These are phyloP conservation scores for Lumnitzera littorea DNA, from an alignment of 345 rosid species.

Conservation along the genomic window DNA sequence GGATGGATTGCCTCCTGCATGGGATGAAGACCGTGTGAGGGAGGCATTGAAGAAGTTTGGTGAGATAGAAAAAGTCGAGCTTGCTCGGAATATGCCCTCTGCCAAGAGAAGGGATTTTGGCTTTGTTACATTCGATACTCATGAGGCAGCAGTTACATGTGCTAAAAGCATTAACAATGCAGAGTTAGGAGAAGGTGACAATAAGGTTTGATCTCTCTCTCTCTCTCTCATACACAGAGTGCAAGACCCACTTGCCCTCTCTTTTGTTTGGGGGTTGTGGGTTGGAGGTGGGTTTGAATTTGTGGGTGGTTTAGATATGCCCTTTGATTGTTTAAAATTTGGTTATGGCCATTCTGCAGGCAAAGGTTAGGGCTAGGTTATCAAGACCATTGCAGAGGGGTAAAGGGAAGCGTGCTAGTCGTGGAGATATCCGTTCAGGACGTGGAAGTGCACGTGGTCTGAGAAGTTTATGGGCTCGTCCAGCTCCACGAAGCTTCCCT, in stretches of 20 bases:
- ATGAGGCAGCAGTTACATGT: conserved; percentile 87
- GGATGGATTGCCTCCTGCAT: conserved; percentile 82
- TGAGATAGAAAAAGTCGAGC: conserved; percentile 81
- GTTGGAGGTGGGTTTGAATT: too few species aligned
- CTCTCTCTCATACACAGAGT: too few species aligned
- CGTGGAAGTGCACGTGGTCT: conserved; percentile 49
- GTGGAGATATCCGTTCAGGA: conserved; percentile 53
- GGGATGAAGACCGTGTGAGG: conserved; percentile 88
- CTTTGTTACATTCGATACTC: conserved; percentile 88
- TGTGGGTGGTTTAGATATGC: not conserved
- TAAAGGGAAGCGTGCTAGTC: conserved; percentile 51
- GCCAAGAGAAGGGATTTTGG: conserved; percentile 97
- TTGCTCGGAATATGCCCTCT: conserved; percentile 97
- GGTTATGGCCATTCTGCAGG: conserved; percentile 28
- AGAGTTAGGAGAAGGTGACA: conserved; percentile 77
- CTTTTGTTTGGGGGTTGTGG: too few species aligned
- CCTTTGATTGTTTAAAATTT: not conserved
- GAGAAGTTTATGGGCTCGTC: conserved; percentile 64
- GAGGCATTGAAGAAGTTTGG: conserved; percentile 69
- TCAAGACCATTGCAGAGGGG: conserved; percentile 92
- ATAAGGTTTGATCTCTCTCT: conserved; percentile 44
- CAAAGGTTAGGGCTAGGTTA: conserved; percentile 92
- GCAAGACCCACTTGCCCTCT: too few species aligned
- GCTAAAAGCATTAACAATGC: conserved; percentile 88
- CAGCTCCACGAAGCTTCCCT: conserved; percentile 41